Evolutionary conservation across 1,284 basidiomycete species (phyloP), one percentile per base, ranked within the genome.

Genomic region (Fistulinella cinereoalba): DNA sequence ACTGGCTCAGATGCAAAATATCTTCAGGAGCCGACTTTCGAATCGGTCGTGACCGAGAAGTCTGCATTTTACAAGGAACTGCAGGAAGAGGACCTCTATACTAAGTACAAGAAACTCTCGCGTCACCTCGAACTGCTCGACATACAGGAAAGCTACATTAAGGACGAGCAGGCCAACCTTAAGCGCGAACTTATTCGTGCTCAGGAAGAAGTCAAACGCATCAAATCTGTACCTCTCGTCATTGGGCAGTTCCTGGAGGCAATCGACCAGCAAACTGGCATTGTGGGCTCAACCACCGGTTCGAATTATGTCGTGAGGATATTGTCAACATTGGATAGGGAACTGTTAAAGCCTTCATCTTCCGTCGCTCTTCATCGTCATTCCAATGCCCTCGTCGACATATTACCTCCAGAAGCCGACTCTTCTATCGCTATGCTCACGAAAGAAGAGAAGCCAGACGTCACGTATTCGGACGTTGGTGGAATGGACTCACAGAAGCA

Each of bases 171-270:
- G 64, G 89, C 92, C 22, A 99, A 98, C 67, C 80, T 99, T 49
- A 97, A 98, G 68, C 86, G 96, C 49, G 97, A 99, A 71, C 86
- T 99, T 49, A 89, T 99, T 55, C 89, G 97, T 50, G 97, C 97
- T 1, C 96, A 99, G 64, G 97, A 99, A 70, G 97, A 99, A 74
- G 97, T 99, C 60, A 98, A 98, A 73, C 88, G 97, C 47, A 99
- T 99, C 65, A 95, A 99, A 73, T 93, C 92, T 41, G 97, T 99
- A 4, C 97, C 97, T 0, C 84, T 99, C n/a, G 97, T 99, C 61
- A 99, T 99, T 60, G 97, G 97, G 43, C 97, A 99, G 68, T 99
- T 99, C 76, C 81, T 99, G 36, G 97, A 99, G 71, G 92, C 97
- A 45, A 98, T 99, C 67, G 97, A 99, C 74, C 92, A 98, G 68